A percentile compares a stretch with the other conserved stretches of the same genome.
These are phyloP conservation scores for Agaricales sp. DNA, from an alignment of 1,284 basidiomycete genomes.

Conservation along the genomic window DNA sequence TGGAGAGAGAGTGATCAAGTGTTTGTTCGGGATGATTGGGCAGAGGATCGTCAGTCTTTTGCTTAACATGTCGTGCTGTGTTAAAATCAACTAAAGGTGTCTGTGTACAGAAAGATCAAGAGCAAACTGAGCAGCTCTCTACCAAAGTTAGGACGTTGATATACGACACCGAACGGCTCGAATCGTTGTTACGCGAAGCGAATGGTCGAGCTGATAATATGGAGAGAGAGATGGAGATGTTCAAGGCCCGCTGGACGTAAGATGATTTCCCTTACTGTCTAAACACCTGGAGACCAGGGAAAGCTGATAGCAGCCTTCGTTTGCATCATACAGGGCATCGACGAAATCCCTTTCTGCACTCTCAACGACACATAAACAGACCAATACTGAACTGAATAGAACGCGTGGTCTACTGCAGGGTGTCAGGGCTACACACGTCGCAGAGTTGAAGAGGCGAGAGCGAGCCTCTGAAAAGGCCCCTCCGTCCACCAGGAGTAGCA, in stretches of 20 bases:
- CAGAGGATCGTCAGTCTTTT: constrained; percentile 61
- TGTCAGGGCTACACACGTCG: constrained; percentile 53
- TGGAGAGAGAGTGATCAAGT: constrained; percentile 62
- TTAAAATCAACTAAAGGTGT: not conserved
- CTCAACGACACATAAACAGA: constrained; percentile 59
- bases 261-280: constrained; percentile 18
- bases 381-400: constrained; percentile 56
- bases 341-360: constrained; percentile 44
- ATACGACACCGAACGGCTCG: constrained; percentile 77
- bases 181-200: constrained; percentile 47
- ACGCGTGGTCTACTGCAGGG: constrained; percentile 53
- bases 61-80: constrained; percentile 5
- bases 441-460: constrained; percentile 75
- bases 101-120: constrained; percentile 61
- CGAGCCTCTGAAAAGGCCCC: constrained; percentile 70
- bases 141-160: constrained; percentile 68
- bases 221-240: constrained; percentile 62
- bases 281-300: not conserved
- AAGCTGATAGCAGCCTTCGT: not conserved
- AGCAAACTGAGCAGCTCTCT: constrained; percentile 65
- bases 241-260: constrained; percentile 63
- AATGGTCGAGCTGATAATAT: constrained; percentile 53
- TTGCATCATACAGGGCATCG: constrained; percentile 32
- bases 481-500: constrained; percentile 54
- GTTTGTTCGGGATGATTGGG: constrained; percentile 68